Percentiles rank a stretch among this genome's conserved stretches.
Conservation (phyloP, 2,329 filamentous ascomycete species). For the Botrytis medusae region DNA sequence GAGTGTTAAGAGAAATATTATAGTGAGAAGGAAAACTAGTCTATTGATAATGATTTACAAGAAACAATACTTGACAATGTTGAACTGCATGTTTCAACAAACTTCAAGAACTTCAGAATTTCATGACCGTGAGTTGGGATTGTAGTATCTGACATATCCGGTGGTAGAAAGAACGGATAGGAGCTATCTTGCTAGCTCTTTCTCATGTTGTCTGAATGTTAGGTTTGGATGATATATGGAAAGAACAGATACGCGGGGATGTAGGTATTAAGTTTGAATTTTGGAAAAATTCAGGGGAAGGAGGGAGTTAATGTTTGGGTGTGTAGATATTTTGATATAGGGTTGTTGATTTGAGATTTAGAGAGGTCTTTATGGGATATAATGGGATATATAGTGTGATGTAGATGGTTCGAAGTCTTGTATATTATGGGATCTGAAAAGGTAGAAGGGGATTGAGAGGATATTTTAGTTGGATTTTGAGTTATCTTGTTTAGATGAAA, state of each 20-base stretch:
- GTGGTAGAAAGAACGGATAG: not conserved
- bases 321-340: rapidly evolving
- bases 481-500: too few relatives aligned
- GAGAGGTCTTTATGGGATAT: not conserved
- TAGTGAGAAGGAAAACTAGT: not conserved
- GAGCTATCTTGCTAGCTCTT: not conserved
- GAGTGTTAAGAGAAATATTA: too few relatives aligned
- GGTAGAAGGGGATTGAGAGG: too few relatives aligned
- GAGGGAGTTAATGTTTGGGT: too few relatives aligned
- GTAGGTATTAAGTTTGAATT: rapidly evolving
- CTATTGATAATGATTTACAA: not conserved
- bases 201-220: not conserved
- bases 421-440: too few relatives aligned
- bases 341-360: rapidly evolving
- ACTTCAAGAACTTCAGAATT: not conserved
- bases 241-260: rapidly evolving
- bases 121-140: not conserved
- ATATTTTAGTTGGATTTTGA: too few relatives aligned
- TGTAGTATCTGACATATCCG: too few relatives aligned
- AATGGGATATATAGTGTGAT: not conserved
- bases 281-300: not conserved
- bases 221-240: not conserved
- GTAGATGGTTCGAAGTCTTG: not conserved
- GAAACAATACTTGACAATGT: not conserved
- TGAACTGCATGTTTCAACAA: not conserved